Conservation (phyloP, 139 green algal genomes). For the Haematococcus sp. region DNA sequence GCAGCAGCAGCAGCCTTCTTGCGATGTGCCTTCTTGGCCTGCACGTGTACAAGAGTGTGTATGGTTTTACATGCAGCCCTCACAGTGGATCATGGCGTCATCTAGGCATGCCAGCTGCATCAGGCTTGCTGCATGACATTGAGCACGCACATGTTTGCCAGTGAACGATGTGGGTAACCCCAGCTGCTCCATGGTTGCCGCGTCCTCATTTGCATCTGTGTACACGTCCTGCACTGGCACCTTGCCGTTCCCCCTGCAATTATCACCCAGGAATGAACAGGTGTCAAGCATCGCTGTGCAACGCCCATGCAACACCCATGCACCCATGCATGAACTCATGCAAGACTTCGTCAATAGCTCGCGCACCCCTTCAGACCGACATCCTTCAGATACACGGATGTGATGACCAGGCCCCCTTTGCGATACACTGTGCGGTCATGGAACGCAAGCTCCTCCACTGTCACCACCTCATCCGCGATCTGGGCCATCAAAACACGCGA, state of each 20-base stretch:
- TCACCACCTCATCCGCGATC: background rate
- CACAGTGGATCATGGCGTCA: too few relatives aligned
- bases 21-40: too few relatives aligned
- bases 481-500: too few relatives aligned
- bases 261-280: background rate
- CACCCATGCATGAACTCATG: background rate
- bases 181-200: background rate
- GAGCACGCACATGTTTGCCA: background rate
- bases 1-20: too few relatives aligned
- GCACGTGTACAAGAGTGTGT: too few relatives aligned
- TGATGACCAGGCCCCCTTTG: constrained; percentile 5
- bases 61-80: too few relatives aligned
- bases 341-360: too few relatives aligned
- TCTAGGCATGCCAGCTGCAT: too few relatives aligned
- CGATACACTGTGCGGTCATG: background rate
- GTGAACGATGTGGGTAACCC: background rate
- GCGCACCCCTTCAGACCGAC: constrained; percentile 3
- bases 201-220: background rate
- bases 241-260: background rate
- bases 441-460: background rate
- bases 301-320: background rate
- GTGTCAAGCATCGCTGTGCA: background rate
- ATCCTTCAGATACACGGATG: background rate
- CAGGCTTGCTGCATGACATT: too few relatives aligned
- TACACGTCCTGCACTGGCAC: background rate